Evolutionary conservation across 1,284 basidiomycete genomes (phyloP).

Genomic region (Ustilago trichophora): DNA sequence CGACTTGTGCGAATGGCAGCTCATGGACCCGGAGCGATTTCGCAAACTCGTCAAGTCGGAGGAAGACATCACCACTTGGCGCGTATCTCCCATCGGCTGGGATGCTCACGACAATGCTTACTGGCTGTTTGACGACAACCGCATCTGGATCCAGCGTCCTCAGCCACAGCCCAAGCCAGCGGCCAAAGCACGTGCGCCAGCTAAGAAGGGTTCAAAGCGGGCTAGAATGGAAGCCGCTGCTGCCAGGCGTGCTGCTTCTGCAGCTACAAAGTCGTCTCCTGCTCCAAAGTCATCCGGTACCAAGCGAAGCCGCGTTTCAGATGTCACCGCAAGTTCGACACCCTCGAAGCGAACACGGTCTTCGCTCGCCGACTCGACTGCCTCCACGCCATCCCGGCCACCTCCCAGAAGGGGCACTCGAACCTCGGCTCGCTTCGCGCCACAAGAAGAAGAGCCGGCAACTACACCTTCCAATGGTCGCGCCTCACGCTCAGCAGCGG

Average conservation of each 20-base stretch:
- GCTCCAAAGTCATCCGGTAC: slow-evolving; percentile 58
- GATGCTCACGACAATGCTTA: slow-evolving; percentile 83
- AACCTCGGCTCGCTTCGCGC: slow-evolving; percentile 37
- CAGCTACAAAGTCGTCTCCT: slow-evolving; percentile 73
- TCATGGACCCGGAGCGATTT: slow-evolving; percentile 70
- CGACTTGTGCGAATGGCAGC: slow-evolving; percentile 70
- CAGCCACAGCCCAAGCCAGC: slow-evolving; percentile 59
- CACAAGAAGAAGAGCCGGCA: slow-evolving; percentile 21
- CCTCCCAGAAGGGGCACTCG: slow-evolving; percentile 35
- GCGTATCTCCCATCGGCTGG: slow-evolving; percentile 83
- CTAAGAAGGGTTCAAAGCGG: slow-evolving; percentile 48
- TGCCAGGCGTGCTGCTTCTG: slow-evolving; percentile 64
- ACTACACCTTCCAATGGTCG: slow-evolving; percentile 15
- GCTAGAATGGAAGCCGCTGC: slow-evolving; percentile 30
- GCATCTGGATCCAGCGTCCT: slow-evolving; percentile 82
- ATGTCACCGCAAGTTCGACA: slow-evolving; percentile 24
- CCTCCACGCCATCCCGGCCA: slow-evolving; percentile 29
- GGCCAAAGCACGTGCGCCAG: slow-evolving; percentile 32
- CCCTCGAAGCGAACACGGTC: slow-evolving; percentile 38
- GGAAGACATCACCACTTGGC: slow-evolving; percentile 69
- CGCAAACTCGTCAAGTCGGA: slow-evolving; percentile 69
- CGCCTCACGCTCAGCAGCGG: slow-evolving; percentile 13
- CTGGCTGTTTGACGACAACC: slow-evolving; percentile 86
- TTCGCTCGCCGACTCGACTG: slow-evolving; percentile 23
- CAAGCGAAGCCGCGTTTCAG: slow-evolving; percentile 72